phyloP scores from a whole-genome alignment of 106 monocot genomes.

The Triglochin maritima region DNA sequence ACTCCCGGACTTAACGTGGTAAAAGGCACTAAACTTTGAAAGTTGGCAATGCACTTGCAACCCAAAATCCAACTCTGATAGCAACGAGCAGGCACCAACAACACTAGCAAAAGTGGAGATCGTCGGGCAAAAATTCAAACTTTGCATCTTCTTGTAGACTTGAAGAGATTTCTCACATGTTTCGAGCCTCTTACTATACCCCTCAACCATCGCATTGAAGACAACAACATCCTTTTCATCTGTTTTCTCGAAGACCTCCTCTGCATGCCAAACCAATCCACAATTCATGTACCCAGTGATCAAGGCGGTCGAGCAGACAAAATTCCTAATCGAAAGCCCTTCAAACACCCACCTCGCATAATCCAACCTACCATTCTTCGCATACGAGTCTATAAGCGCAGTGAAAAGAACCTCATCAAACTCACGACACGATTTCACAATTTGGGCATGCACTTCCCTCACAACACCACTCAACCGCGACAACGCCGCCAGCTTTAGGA shows the following conservation, averaged over 20 bases:
- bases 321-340: constrained; percentile 28
- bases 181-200: constrained; percentile 46
- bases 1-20: constrained; percentile 60
- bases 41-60: constrained; percentile 67
- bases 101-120: constrained; percentile 74
- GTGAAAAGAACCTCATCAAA: constrained; percentile 55
- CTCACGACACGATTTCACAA: constrained; percentile 27
- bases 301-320: constrained; percentile 65
- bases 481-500: constrained; percentile 43
- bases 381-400: constrained; percentile 73
- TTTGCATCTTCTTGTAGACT: constrained; percentile 51
- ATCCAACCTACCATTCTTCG: constrained; percentile 45
- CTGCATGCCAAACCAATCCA: constrained; percentile 42
- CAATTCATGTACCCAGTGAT: constrained; percentile 73
- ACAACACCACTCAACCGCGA: constrained; percentile 2
- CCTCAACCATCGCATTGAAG: constrained; percentile 95
- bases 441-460: constrained; percentile 47
- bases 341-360: constrained; percentile 47
- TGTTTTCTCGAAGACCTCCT: constrained; percentile 43
- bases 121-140: constrained; percentile 26
- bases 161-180: constrained; percentile 45
- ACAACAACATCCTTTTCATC: constrained; percentile 54
- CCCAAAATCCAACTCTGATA: constrained; percentile 59
- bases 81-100: constrained; percentile 71
- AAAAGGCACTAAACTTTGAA: constrained; percentile 29